Percentiles rank a stretch among this genome's conserved stretches.
Conservation (phyloP, 2,329 filamentous ascomycete species). For the Ceratocystis smalleyi region DNA sequence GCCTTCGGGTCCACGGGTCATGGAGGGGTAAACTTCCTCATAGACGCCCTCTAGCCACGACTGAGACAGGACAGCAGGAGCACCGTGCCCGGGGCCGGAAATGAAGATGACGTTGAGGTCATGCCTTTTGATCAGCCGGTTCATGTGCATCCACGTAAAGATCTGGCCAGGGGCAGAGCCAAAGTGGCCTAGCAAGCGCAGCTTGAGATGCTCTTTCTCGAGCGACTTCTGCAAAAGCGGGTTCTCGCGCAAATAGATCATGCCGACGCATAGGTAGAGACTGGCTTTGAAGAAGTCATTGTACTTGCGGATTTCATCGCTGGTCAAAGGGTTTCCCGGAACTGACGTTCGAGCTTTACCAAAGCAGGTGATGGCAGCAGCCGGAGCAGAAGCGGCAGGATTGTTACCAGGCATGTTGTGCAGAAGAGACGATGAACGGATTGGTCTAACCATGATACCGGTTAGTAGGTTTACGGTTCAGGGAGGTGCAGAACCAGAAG, state of each 20-base stretch:
- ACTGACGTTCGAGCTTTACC: constrained; percentile 51
- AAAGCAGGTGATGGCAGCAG: constrained; percentile 40
- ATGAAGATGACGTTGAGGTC: constrained; percentile 57
- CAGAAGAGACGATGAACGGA: not conserved
- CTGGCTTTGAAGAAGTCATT: constrained; percentile 61
- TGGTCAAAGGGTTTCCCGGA: constrained; percentile 43
- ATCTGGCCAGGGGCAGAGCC: constrained; percentile 67
- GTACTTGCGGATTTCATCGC: constrained; percentile 52
- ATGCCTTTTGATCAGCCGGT: constrained; percentile 68
- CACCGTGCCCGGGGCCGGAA: constrained; percentile 63
- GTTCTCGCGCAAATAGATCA: constrained; percentile 66
- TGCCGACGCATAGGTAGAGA: constrained; percentile 59
- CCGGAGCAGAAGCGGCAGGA: not conserved
- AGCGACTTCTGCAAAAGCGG: constrained; percentile 56
- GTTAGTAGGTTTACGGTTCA: no score
- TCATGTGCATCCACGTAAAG: constrained; percentile 71
- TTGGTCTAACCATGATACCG: not conserved
- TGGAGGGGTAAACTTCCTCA: constrained; percentile 61
- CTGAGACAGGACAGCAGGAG: constrained; percentile 60
- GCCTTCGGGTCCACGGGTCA: constrained; percentile 51
- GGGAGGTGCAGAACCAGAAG: no score
- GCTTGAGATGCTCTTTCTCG: constrained; percentile 55
- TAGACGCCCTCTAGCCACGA: constrained; percentile 66
- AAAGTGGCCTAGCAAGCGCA: constrained; percentile 60
- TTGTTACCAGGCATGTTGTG: not conserved